Evolutionary conservation across 495 filamentous ascomycete species (phyloP), one percentile per base, ranked within the genome.

Genomic region (Pseudevernia furfuracea): DNA sequence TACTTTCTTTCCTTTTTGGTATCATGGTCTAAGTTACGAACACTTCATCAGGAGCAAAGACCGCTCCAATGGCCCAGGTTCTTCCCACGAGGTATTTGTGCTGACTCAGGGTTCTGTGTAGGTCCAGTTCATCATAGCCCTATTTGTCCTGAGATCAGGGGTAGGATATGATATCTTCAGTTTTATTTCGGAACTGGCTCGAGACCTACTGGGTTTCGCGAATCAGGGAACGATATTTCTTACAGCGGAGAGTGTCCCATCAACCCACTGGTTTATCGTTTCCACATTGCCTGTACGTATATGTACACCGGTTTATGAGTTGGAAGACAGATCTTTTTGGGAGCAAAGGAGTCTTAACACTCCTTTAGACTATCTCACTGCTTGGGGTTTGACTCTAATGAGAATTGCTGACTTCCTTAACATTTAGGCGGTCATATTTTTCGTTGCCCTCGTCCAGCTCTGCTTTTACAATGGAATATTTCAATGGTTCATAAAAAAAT

Each of bases 361-460:
- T 3, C 49, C 14, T 34, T 9, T 7, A 1, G 30, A 55, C 19
- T 32, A 17, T 55, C 28, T 36, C 15, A n/a, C 70, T 38, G n/a
- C 65, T 0, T 70, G 74, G 0, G 81, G 86, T 32, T 67, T 74
- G 1, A 38, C 75, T 21, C 65, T 70, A 1, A 58, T n/a, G 39
- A 5, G 90, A 84, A 84, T 95, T 95, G 81, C 75, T 96, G 34
- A 77, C 85, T 59, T 77, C 77, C 25, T 88, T 93, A 44, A 75
- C 92, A 36, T 89, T 90, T 1, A 55, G 52, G 85, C 92, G 56
- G 92, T 96, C 73, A 88, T 96, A 72, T 96, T 96, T 82, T 96
- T 96, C 80, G 85, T 96, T 59, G 82, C 91, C 8, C 76, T 96
- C 9, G 88, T 96, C 25, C 89, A 95, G 73, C 80, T 96, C 30